Percentiles rank a stretch among this genome's conserved stretches.
phyloP scores from a whole-genome alignment of 805 yeast genomes.

The Tetrapisispora pingtungensis region DNA sequence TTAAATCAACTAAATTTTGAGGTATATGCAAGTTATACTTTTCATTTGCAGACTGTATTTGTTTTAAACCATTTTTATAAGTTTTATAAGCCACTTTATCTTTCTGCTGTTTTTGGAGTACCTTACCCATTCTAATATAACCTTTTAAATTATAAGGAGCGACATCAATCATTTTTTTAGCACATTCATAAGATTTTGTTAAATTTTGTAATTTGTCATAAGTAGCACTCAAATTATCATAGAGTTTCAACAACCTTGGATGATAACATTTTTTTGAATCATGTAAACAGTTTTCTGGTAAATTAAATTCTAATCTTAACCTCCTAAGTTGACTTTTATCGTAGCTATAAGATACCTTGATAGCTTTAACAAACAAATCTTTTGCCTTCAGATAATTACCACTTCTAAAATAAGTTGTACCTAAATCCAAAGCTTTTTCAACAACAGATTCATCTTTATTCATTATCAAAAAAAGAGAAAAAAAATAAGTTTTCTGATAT shows the following conservation, averaged over 20 bases:
- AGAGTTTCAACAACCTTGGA: constrained; percentile 18
- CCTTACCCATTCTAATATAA: constrained; percentile 21
- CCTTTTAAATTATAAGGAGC: constrained; percentile 23
- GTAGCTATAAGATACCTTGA: constrained; percentile 18
- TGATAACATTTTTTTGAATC: constrained; percentile 10
- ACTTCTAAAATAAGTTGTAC: constrained; percentile 18
- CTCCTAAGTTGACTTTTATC: constrained; percentile 11
- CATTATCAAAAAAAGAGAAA: not conserved
- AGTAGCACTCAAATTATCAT: constrained; percentile 23
- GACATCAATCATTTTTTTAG: constrained; percentile 13
- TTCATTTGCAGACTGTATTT: constrained; percentile 7
- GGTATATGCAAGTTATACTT: constrained; percentile 9
- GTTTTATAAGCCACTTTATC: constrained; percentile 15
- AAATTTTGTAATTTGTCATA: constrained; percentile 22
- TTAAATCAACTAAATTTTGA: constrained; percentile 7
- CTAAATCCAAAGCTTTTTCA: constrained; percentile 23
- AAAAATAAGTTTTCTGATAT: too few species aligned
- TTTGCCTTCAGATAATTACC: constrained; percentile 20
- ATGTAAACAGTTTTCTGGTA: not conserved
- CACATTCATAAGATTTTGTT: constrained; percentile 15
- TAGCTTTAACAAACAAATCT: constrained; percentile 21
- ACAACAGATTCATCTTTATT: constrained; percentile 12
- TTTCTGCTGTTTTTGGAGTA: constrained; percentile 14
- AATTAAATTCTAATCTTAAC: constrained; percentile 3
- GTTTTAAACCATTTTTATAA: constrained; percentile 14